Evolutionary conservation across 2,329 filamentous ascomycete species (phyloP), one percentile per base, ranked within the genome.

Genomic region (Pezicula carpinea): DNA sequence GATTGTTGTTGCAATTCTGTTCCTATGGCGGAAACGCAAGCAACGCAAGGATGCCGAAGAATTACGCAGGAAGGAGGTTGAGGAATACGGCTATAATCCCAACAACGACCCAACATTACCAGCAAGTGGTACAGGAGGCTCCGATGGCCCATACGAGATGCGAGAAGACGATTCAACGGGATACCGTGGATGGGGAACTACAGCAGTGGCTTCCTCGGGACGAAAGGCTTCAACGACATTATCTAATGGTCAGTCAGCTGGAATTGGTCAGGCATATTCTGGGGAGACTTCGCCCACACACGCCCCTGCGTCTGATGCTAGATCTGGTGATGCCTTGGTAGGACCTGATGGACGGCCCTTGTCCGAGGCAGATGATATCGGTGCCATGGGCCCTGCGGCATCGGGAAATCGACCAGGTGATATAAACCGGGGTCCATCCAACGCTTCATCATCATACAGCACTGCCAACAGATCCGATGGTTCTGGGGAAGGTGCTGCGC

Each of bases 61-160:
- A 64, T 82, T 91, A 59, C 82, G 93, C 43, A 82, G 91, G 53
- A 96, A 96, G 71, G 93, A 99, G 68, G 90, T 96, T 10, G 92
- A 97, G 66, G 93, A 97, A 64, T 97, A 97, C 65, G 85, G 87
- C 26, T 97, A 91, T 74, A 97, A 97, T 66, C 93, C 93, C n/a
- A 97, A 97, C 68, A 85, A 90, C 50, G 91, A 96, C 63, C 89
- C 91, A 1, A 89, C 87, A 1, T 74, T 96, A 11, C 82, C 82
- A 6, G 74, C 75, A 8, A 72, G 79, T 14, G 72, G 69, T 5
- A 53, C 53, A 6, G 70, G 71, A 10, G 66, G 67, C 17, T 62
- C 60, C 5, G 80, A 77, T 45, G 77, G 76, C 44, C 70, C 77
- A 35, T 82, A 82, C 57, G 83, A 92, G 64, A 90, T 91, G 84